Base-by-base conservation (phyloP, 495 filamentous ascomycete genomes). In the Penicillium mononematosum region DNA sequence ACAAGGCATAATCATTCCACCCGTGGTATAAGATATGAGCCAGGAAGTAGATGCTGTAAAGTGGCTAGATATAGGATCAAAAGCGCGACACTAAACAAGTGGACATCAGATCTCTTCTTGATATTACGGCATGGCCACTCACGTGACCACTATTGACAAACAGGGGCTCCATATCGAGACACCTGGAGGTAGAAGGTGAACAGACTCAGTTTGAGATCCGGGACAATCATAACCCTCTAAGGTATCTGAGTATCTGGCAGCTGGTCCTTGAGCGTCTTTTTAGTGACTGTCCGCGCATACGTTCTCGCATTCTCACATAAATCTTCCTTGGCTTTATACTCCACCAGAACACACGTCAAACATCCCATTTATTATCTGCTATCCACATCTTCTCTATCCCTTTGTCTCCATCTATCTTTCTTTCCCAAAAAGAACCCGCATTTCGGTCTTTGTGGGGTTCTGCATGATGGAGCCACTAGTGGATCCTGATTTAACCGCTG, bases 401-500 rank as follows among this genome's bases (percentile, higher is more conserved):
- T 20, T 31, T 31, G 3, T 47, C 41, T n/a, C 24, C 42, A 17
- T 54, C 19, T 36, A n/a, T 20, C 34, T 39, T 38, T 17, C 4
- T 12, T 46, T 46, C 12, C 29, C 9, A 11, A 31, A 29, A 29
- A 4, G 2, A 46, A 3, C 16, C 44, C 27, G 14, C 16, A 27
- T 27, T 46, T 39, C 36, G 7, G 16, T 39, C 6, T 39, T 8
- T 17, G 36, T 39, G 7, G 8, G n/a, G 36, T 39, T 39, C 36
- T 39, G 14, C 36, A 48, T 17, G 4, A 43, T 42, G 7, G 49
- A 65, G n/a, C 36, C 36, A 17, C 36, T 17, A 39, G 36, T 17
- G 39, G 70, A 74, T 48, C 47, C 58, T 12, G 62, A 50, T 1
- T 45, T 69, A 12, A 47, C 52, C 58, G 65, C 56, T 24, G 67